phyloP scores from a whole-genome alignment of 371 early-diverging fungal genomes.

The Funneliformis caledonium region DNA sequence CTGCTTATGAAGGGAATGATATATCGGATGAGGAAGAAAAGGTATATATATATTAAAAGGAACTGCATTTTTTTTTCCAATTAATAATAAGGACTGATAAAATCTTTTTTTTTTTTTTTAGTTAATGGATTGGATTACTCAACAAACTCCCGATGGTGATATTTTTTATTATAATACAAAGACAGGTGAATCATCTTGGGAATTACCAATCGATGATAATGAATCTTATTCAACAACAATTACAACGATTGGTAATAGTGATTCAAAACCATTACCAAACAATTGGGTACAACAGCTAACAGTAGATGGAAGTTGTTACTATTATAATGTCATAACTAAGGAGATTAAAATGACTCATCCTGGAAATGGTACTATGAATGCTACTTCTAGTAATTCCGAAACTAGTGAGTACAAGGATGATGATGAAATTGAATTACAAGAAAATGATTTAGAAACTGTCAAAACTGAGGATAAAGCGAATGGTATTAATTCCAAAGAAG shows the following conservation, averaged over 20 bases:
- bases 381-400: conserved; percentile 13
- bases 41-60: too few relatives aligned
- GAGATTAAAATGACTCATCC: conserved; percentile 57
- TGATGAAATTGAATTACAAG: conserved; percentile 41
- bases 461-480: conserved; percentile 38
- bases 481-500: conserved; percentile 42
- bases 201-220: conserved; percentile 36
- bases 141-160: conserved; percentile 59
- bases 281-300: conserved; percentile 54
- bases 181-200: conserved; percentile 63
- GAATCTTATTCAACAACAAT: conserved; percentile 1
- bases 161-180: conserved; percentile 61
- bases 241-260: neutral
- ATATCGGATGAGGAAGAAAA: conserved; percentile 33
- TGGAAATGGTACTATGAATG: conserved; percentile 35
- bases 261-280: conserved; percentile 45
- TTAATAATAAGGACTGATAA: neutral
- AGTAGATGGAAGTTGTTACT: conserved; percentile 57
- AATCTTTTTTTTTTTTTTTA: neutral
- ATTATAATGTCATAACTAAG: conserved; percentile 52
- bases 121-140: conserved; percentile 46
- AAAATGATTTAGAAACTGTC: conserved; percentile 23
- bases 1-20: conserved; percentile 55
- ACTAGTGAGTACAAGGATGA: conserved; percentile 39
- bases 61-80: too few relatives aligned